These are phyloP conservation scores for Trypanosoma cruzi DNA, from an alignment of 208 protist species.

Conservation along the genomic window DNA sequence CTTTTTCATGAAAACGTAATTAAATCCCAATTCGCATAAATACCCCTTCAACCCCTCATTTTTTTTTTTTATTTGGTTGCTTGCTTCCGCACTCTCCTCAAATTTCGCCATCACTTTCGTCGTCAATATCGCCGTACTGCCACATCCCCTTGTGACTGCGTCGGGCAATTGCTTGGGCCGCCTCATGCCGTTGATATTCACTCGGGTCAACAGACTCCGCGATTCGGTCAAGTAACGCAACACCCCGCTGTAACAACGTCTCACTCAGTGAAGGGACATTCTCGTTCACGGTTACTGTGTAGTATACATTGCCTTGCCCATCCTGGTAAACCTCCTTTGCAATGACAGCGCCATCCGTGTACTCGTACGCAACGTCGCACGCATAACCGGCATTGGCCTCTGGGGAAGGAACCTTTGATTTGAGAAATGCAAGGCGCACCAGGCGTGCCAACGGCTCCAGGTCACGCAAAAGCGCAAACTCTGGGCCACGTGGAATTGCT, in stretches of 20 bases:
- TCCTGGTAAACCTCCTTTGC: conserved; percentile 84
- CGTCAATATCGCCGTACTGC: conserved; percentile 87
- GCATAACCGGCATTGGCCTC: conserved; percentile 46
- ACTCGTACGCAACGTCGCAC: conserved; percentile 63
- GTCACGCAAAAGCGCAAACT: conserved; percentile 75
- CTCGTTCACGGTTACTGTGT: conserved; percentile 65
- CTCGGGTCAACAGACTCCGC: conserved; percentile 39
- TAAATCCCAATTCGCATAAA: not conserved
- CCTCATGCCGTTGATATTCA: conserved; percentile 65
- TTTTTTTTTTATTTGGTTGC: conserved; percentile 11
- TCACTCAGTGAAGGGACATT: conserved; percentile 75
- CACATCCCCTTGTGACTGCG: conserved; percentile 81
- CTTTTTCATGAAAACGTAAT: not conserved
- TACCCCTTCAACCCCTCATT: not conserved
- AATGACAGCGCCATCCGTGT: conserved; percentile 69
- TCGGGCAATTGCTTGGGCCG: conserved; percentile 80
- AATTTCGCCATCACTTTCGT: conserved; percentile 55
- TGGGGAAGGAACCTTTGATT: conserved; percentile 33
- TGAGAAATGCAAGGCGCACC: conserved; percentile 77
- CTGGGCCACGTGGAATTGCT: conserved; percentile 59
- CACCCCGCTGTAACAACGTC: conserved; percentile 76
- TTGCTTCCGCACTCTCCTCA: conserved; percentile 21
- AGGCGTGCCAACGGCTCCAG: conserved; percentile 63
- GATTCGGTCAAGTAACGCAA: conserved; percentile 71
- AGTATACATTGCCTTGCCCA: conserved; percentile 52